Evolutionary conservation across 352 stramenopile genomes (phyloP).

Genomic region (Plasmopara viticola): DNA sequence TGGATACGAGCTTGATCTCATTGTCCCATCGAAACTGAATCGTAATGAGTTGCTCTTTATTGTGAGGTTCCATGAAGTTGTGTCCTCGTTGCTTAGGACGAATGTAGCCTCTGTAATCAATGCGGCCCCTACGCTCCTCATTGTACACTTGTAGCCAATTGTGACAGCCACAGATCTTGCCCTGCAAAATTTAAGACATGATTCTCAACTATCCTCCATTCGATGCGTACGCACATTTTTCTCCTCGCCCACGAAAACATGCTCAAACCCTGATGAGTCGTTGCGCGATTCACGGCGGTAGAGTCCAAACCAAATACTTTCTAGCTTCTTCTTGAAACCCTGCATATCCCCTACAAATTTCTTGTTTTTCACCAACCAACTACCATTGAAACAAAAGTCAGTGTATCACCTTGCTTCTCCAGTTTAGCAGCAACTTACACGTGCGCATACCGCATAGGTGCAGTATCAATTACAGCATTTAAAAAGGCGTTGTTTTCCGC

Average conservation of each 20-base stretch:
- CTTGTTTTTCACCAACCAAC: slow-evolving; percentile 79
- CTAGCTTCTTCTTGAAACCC: slow-evolving; percentile 88
- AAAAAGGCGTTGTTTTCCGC: slow-evolving; percentile 90
- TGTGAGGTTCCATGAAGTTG: slow-evolving; percentile 61
- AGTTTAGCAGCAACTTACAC: slow-evolving; percentile 37
- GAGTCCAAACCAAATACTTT: slow-evolving; percentile 93
- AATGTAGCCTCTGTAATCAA: slow-evolving; percentile 94
- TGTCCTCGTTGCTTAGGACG: slow-evolving; percentile 74
- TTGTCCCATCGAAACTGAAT: slow-evolving; percentile 92
- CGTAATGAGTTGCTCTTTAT: slow-evolving; percentile 90
- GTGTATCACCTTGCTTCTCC: too few relatives aligned
- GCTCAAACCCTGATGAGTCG: slow-evolving; percentile 94
- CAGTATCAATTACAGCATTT: slow-evolving; percentile 88
- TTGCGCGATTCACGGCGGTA: slow-evolving; percentile 85
- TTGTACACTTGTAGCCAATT: slow-evolving; percentile 98
- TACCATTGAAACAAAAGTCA: slow-evolving; percentile 17
- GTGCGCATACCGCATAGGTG: slow-evolving; percentile 92
- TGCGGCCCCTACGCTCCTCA: slow-evolving; percentile 87
- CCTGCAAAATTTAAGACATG: slow-evolving; percentile 25
- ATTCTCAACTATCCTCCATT: neutral
- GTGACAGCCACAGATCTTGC: slow-evolving; percentile 90
- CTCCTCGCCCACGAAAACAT: slow-evolving; percentile 95
- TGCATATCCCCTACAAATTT: slow-evolving; percentile 67
- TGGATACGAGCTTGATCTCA: slow-evolving; percentile 87
- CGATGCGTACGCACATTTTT: slow-evolving; percentile 63